A percentile compares a stretch with the other conserved stretches of the same genome.
Conservation (phyloP, 805 yeast species). For the Phaffomyces antillensis region DNA sequence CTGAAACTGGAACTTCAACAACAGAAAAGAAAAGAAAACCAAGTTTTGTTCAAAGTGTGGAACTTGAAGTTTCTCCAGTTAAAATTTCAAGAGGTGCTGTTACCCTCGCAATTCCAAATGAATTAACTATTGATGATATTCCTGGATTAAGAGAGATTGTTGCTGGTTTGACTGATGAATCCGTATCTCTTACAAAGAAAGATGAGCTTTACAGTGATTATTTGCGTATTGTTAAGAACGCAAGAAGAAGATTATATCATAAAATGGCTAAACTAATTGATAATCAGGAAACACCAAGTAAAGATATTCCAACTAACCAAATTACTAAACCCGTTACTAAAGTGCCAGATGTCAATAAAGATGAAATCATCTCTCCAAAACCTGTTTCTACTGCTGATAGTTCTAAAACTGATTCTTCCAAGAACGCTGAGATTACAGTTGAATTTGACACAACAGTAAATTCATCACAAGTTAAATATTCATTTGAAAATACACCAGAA, state of each 20-base stretch:
- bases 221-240: conserved; percentile 6
- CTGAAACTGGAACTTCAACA: neutral
- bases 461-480: neutral
- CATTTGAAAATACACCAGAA: neutral
- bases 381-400: neutral
- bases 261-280: neutral
- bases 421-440: neutral
- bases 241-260: conserved; percentile 7
- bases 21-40: neutral
- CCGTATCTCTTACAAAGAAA: neutral
- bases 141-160: conserved; percentile 6
- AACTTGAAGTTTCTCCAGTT: conserved; percentile 3
- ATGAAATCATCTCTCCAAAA: neutral
- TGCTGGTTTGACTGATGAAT: neutral
- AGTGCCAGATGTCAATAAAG: no score
- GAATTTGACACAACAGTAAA: neutral
- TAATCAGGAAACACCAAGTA: neutral
- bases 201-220: conserved; percentile 1
- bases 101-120: conserved; percentile 1
- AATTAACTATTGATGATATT: conserved; percentile 4
- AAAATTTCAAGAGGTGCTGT: neutral
- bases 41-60: neutral
- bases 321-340: no score
- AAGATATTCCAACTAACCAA: no score
- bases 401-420: neutral